Evolutionary conservation across 768 basidiomycete species (phyloP), one percentile per base, ranked within the genome.

Genomic region (Filobasidium wieringae): DNA sequence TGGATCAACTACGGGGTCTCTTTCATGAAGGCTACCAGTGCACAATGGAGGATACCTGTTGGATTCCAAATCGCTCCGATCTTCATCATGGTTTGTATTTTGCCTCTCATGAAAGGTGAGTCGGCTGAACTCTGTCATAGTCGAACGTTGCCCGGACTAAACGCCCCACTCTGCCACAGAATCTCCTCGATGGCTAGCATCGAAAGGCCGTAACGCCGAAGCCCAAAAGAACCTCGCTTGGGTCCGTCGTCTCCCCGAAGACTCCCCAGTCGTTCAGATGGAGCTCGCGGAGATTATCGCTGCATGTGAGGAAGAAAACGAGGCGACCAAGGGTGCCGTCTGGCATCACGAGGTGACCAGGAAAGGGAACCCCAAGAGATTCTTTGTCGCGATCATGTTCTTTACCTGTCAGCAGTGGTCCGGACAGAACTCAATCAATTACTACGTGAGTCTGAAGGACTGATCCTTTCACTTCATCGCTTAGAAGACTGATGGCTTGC

Each of bases 361-460:
- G n/a, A 86, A 85, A 68, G 88, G 89, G 47, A 89, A 89, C 74
- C 79, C 82, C 47, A 76, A 84, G 60, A 83, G 89, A 24, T 90
- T 91, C 76, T 75, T 84, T n/a, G 88, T 91, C 65, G 88, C 88
- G 1, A 67, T 68, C 34, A 55, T 68, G 50, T 60, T 68, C 49
- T 88, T 88, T 76, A 68, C 85, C 59, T 75, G 88, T 7, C 88
- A 89, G 64, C 86, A 89, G 52, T 67, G 64, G 84, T 79, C 80
- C 49, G 88, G 88, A 0, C 88, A 89, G 69, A 75, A 90, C 73
- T 62, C 60, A 5, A 84, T 89, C 62, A 58, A 53, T 39, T 73
- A 71, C 64, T 72, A 74, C 61, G 31, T 15, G n/a, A 37, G 36
- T 37, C n/a, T 9, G 9, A n/a, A n/a, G 11, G 36, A 9, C 36